Percentiles rank a stretch among this genome's conserved stretches.
Conservation (phyloP, 768 basidiomycete species). For the Suillus sp. region DNA sequence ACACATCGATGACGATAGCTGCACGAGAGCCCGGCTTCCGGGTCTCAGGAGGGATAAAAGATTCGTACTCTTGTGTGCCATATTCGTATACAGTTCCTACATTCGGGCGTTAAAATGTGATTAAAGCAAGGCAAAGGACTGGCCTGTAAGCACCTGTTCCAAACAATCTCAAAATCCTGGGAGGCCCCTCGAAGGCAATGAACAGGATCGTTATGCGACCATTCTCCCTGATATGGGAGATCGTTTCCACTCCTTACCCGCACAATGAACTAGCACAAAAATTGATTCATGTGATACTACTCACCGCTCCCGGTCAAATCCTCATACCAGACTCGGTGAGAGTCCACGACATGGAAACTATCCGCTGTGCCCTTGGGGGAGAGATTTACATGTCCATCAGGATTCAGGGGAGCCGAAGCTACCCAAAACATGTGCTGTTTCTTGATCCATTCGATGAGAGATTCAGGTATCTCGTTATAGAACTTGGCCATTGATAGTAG, state of each 20-base stretch:
- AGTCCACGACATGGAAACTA: constrained; percentile 60
- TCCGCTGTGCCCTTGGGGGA: constrained; percentile 68
- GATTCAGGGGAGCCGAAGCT: constrained; percentile 61
- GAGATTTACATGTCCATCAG: constrained; percentile 62
- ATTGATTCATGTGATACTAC: constrained; percentile 2
- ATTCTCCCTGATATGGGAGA: constrained; percentile 65
- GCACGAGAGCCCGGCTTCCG: constrained; percentile 62
- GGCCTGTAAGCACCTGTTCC: constrained; percentile 47
- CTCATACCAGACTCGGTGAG: constrained; percentile 69
- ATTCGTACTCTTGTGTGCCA: constrained; percentile 61
- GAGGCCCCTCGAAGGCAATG: constrained; percentile 62
- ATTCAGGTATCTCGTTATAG: constrained; percentile 56
- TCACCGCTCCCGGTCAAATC: constrained; percentile 69
- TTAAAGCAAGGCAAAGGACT: not conserved
- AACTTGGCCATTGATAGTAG: constrained; percentile 55
- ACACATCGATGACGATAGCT: constrained; percentile 60
- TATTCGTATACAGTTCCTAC: constrained; percentile 64
- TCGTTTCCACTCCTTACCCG: constrained; percentile 53
- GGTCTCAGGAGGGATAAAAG: constrained; percentile 46
- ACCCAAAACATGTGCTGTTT: constrained; percentile 75
- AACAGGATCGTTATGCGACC: constrained; percentile 65
- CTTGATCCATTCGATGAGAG: constrained; percentile 55
- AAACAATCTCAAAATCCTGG: constrained; percentile 57
- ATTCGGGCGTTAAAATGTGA: not conserved
- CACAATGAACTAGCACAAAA: not conserved